Base-by-base conservation (phyloP, 2,329 filamentous ascomycete genomes). In the Didymella sp. region DNA sequence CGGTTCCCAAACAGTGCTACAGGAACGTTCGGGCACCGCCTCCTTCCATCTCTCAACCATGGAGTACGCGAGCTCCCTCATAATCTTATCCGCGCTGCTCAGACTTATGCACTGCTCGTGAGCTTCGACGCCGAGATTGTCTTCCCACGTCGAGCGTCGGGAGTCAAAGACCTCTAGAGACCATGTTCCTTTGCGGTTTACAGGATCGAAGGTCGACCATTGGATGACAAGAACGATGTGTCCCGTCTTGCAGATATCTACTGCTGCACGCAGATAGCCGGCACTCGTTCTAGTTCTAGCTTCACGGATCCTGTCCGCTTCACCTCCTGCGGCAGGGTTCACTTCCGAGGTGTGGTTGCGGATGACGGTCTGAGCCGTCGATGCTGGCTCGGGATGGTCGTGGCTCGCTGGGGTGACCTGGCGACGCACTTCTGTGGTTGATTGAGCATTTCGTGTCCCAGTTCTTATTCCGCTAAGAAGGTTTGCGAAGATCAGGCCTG, bases 101-200 rank as follows among this genome's bases (percentile, higher is more conserved):
- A 21, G 2, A 2, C 27, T n/a, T 1, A 3, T 25, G 19, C 40
- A 51, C 5, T 28, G 15, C n/a, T 28, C 9, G 12, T 51, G 50
- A 0, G 37, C 19, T 24, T 46, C 24, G 1, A 46, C 17, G 15
- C 31, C 31, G 9, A 31, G 12, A 12, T 13, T 31, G 7, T 52
- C 37, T 3, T 25, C 4, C 15, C 37, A 30, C 1, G 22, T 6
- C 35, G 11, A 5, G 17, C 15, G 0, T 6, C 31, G 41, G 17
- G n/a, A 31, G 31, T 46, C 50, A 8, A 9, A 15, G 6, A 21
- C 9, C 4, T 40, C 24, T 25, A 52, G 7, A n/a, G 15, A 35
- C 50, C 42, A 52, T 13, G 31, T 52, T 6, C 33, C 50, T 2
- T 13, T 31, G 33, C 33, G 31, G 6, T 52, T 52, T 12, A 40